Base-by-base conservation (phyloP, 1,284 basidiomycete species). In the Ceratobasidium sp. region DNA sequence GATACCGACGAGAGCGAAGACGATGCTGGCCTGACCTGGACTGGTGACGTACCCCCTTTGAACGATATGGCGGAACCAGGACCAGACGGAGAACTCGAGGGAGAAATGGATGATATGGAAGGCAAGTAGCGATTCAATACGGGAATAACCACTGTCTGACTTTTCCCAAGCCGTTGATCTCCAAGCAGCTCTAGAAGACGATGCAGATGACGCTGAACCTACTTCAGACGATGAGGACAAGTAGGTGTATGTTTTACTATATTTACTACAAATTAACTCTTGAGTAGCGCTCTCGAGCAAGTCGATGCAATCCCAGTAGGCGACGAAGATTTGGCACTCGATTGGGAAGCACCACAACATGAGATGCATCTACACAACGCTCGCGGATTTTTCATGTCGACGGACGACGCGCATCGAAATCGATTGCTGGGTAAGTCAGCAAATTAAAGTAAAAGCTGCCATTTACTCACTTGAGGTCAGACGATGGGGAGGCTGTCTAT, bases 41-140 rank as follows among this genome's bases (percentile, higher is more conserved):
- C 73, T 20, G 74, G 72, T 3, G 76, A 76, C 22, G 72, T 74
- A 17, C 72, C 70, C 3, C 71, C 71, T 12, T 71, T 62, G 7
- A 72, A 72, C 4, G 70, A 56, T 13, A 72, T 72, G n/a, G 65
- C 60, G 32, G 71, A 72, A 38, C 73, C 70, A 45, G 74, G 65
- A 10, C 75, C 75, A 74, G 78, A 75, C 54, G 77, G 70, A 49
- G 80, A 80, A 25, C 81, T 81, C 47, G 85, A 83, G 35, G 88
- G 60, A 32, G 60, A 65, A 22, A 65, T 65, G 88, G 70, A 85
- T 86, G 73, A 83, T 88, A 75, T 92, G 90, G 90, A 87, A 90
- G 85, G 90, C 92, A 76, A 47, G 84, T 77, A 15, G 40, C 55
- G 22, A 20, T 27, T 10, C 22, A 20, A 29, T 27, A 17, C 10